A percentile compares a stretch with the other conserved stretches of the same genome.
These are phyloP conservation scores for Calocybe indica DNA, from an alignment of 768 basidiomycete genomes.

Conservation along the genomic window DNA sequence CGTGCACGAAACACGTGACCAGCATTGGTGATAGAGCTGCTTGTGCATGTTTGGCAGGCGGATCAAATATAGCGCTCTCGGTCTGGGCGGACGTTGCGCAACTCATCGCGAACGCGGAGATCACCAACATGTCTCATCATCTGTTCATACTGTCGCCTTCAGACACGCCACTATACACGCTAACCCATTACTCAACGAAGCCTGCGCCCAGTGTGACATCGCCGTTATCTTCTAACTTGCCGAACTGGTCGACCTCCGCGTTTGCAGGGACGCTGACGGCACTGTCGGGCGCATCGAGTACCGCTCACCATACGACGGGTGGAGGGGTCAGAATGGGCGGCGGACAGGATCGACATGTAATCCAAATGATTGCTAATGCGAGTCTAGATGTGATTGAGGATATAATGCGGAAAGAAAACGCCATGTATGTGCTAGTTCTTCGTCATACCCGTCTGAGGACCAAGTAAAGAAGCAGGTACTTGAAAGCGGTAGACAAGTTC, in stretches of 20 bases:
- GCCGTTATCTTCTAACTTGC: conserved; percentile 75
- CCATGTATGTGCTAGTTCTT: conserved; percentile 50
- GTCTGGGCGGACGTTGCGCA: neutral
- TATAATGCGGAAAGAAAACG: conserved; percentile 73
- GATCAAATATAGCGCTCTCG: conserved; percentile 2
- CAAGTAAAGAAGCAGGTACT: conserved; percentile 58
- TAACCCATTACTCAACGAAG: conserved; percentile 79
- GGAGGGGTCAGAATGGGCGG: conserved; percentile 66
- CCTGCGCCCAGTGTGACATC: conserved; percentile 53
- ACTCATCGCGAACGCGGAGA: neutral
- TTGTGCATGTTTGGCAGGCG: neutral
- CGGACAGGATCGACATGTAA: conserved; percentile 87
- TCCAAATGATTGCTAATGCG: conserved; percentile 98
- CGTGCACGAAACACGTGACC: conserved; percentile 7
- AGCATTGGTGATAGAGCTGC: neutral
- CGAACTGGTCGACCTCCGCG: conserved; percentile 87
- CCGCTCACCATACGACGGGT: conserved; percentile 63
- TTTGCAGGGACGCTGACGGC: conserved; percentile 88
- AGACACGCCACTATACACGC: conserved; percentile 79
- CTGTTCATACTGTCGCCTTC: conserved; percentile 81
- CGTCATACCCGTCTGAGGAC: conserved; percentile 7
- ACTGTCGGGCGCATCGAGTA: conserved; percentile 76
- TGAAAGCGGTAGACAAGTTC: conserved; percentile 94
- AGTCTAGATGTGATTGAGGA: conserved; percentile 95
- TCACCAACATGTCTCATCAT: conserved; percentile 69